phyloP scores from a whole-genome alignment of 805 yeast genomes.

The Ascoidea tarda region DNA sequence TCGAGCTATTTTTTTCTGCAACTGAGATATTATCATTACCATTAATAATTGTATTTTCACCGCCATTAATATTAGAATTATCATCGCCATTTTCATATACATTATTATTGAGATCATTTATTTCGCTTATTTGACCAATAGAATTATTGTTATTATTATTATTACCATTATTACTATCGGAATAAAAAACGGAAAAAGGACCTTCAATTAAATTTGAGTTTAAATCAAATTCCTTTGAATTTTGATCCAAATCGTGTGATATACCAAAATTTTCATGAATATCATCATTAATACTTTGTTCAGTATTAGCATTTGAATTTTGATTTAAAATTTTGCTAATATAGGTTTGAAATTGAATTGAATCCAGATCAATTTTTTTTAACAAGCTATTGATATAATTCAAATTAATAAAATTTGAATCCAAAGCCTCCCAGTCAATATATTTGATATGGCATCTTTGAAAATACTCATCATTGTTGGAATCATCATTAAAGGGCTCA shows the following conservation, averaged over 20 bases:
- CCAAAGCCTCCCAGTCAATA: constrained; percentile 29
- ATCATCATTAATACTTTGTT: too few relatives aligned
- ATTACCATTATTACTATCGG: too few relatives aligned
- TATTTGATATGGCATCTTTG: constrained; percentile 63
- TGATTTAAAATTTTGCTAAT: too few relatives aligned
- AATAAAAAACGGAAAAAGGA: neutral
- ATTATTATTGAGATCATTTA: neutral
- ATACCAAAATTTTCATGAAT: too few relatives aligned
- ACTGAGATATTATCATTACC: too few relatives aligned
- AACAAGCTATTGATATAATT: too few relatives aligned
- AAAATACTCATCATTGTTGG: constrained; percentile 20
- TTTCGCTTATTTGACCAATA: neutral
- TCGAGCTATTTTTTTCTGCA: neutral
- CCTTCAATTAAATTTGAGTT: neutral
- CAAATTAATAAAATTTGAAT: neutral
- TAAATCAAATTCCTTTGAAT: too few relatives aligned
- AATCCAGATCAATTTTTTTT: neutral
- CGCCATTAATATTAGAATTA: neutral
- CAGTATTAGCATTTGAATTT: neutral
- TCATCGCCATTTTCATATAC: neutral
- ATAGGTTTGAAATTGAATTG: neutral
- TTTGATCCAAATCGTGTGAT: too few relatives aligned
- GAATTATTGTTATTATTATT: too few relatives aligned
- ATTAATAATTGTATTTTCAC: too few relatives aligned
- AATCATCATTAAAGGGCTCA: too few relatives aligned